Base-by-base conservation (phyloP, 257 asterid species). In the Echium plantagineum region DNA sequence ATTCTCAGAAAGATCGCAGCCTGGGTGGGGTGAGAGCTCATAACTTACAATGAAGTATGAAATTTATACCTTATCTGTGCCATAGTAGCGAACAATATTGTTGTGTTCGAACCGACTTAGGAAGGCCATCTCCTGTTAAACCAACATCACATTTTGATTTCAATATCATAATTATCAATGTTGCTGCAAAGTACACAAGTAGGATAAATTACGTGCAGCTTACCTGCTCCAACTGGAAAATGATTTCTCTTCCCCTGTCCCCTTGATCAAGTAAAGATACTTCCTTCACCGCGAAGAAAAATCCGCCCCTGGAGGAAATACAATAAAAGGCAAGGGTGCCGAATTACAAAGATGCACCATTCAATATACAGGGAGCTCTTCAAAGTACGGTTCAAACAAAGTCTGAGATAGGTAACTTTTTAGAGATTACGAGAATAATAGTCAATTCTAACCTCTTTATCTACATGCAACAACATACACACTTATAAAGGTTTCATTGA, bases 191-290 rank as follows among this genome's bases (percentile, higher is more conserved):
- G 21, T 53, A 22, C 28, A 21, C 49, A 10, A 35, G 19, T 16
- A 15, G 61, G 35, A 61, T 17, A 18, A 47, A 8, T 26, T 32
- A 54, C 56, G 55, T 69, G 55, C 56, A 60, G 57, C 61, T 61
- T 21, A 86, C 98, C 94, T 86, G 97, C 73, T 93, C 96, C 65
- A 93, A 94, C 69, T 89, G 95, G 62, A 69, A 67, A 70, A 93
- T 80, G 15, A 88, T 67, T 63, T 88, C 94, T 54, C 81, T 85
- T 61, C 94, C 99, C 55, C 82, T 89, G 19, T 71, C 89, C 59
- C 93, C 87, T 76, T 84, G 97, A 69, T 89, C 96, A 49, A 93
- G 98, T 69, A 89, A 81, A 69, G 98, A 93, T 53, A 93, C 97
- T 71, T 85, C 94, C 80, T 93, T 93, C 55, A 80, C 83, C 48